A percentile compares a stretch with the other conserved stretches of the same genome.
phyloP scores from a whole-genome alignment of 345 rosid species.

The Camelina laxa region DNA sequence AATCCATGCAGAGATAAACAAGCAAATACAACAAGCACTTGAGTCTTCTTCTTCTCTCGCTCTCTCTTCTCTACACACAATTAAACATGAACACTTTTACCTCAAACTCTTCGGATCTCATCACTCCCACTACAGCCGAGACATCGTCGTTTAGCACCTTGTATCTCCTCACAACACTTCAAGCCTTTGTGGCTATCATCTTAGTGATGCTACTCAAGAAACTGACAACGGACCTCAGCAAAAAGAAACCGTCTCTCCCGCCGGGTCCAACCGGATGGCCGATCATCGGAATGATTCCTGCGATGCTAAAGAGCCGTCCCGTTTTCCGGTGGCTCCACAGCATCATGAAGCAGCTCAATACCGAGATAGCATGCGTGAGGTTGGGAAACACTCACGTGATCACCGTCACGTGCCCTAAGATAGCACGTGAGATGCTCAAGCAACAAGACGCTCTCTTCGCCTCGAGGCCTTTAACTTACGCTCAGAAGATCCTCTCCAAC shows the following conservation, averaged over 20 bases:
- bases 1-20: slow-evolving; percentile 42
- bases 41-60: slow-evolving; percentile 26
- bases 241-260: slow-evolving; percentile 43
- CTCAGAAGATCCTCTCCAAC: slow-evolving; percentile 34
- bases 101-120: slow-evolving; percentile 47
- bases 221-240: slow-evolving; percentile 2
- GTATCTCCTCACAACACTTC: slow-evolving; percentile 45
- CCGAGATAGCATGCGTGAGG: slow-evolving; percentile 53
- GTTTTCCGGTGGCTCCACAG: slow-evolving; percentile 51
- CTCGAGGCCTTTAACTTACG: slow-evolving; percentile 43
- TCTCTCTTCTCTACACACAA: background rate
- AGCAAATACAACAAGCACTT: slow-evolving; percentile 2
- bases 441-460: slow-evolving; percentile 50
- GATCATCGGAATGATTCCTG: slow-evolving; percentile 46
- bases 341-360: slow-evolving; percentile 51
- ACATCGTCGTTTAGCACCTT: slow-evolving; percentile 30
- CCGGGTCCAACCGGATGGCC: slow-evolving; percentile 56
- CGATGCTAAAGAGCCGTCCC: slow-evolving; percentile 48
- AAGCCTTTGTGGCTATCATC: slow-evolving; percentile 43
- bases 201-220: slow-evolving; percentile 41
- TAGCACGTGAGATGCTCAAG: slow-evolving; percentile 48
- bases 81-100: slow-evolving; percentile 38
- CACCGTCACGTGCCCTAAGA: slow-evolving; percentile 49
- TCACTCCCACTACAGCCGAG: slow-evolving; percentile 28
- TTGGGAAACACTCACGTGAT: slow-evolving; percentile 52